Evolutionary conservation across 371 early-diverging fungal genomes (phyloP).

Genomic region (Aphelidium insulamus): DNA sequence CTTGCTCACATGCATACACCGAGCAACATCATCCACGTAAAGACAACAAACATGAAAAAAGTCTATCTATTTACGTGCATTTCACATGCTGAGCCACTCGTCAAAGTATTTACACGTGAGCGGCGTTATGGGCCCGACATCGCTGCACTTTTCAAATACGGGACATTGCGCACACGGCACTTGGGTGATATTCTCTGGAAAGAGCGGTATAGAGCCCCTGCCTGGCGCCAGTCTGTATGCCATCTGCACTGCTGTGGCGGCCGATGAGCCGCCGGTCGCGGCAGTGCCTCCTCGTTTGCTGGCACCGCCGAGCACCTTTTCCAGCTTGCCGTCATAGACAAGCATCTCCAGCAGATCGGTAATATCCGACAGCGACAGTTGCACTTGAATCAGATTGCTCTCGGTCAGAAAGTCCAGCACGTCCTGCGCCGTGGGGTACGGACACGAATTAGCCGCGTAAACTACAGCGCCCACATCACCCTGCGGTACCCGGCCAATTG

Average conservation of each 20-base stretch:
- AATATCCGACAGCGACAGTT: slow-evolving; percentile 50
- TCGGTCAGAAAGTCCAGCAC: slow-evolving; percentile 44
- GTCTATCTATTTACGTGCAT: no score
- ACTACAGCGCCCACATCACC: slow-evolving; percentile 15
- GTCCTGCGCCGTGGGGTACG: slow-evolving; percentile 48
- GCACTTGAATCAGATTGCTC: slow-evolving; percentile 43
- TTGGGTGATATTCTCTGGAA: slow-evolving; percentile 1
- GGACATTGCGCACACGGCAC: slow-evolving; percentile 6
- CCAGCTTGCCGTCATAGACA: slow-evolving; percentile 70
- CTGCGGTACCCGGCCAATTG: slow-evolving; percentile 33
- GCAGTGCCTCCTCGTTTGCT: slow-evolving; percentile 3
- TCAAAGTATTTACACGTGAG: slow-evolving; percentile 1
- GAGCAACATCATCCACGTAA: no score
- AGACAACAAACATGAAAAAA: no score
- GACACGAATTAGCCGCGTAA: slow-evolving; percentile 23
- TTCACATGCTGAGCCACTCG: slow-evolving; percentile 1
- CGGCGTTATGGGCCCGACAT: slow-evolving; percentile 1
- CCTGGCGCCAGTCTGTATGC: not conserved
- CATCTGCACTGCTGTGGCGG: not conserved
- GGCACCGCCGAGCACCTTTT: slow-evolving; percentile 28
- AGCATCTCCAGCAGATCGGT: slow-evolving; percentile 58
- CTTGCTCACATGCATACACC: no score
- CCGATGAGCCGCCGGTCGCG: slow-evolving; percentile 1
- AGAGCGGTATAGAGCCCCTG: not conserved
- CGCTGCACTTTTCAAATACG: slow-evolving; percentile 1